Conservation (phyloP, 306 rosid genomes). For the Amphicarpaea edgeworthii region DNA sequence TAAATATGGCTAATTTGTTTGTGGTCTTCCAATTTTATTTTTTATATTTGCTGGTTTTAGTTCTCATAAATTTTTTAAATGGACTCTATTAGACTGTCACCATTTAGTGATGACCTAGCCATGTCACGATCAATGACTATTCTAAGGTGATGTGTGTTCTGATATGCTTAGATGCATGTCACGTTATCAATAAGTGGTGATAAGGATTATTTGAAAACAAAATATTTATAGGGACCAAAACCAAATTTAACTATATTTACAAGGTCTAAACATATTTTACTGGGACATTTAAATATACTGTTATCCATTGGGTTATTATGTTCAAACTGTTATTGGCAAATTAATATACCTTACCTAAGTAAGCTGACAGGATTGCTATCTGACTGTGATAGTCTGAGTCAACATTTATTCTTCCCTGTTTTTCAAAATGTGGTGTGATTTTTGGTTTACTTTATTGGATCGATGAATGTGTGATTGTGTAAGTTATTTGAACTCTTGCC, state of each 20-base stretch:
- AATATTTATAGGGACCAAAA: not conserved
- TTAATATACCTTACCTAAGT: conserved; percentile 7
- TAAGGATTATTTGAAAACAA: not conserved
- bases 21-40: not conserved
- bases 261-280: not conserved
- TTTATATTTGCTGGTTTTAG: not conserved
- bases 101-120: not conserved
- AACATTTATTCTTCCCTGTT: conserved; percentile 31
- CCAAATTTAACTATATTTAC: not conserved
- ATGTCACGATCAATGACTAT: not conserved
- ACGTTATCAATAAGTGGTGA: not conserved
- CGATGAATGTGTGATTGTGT: conserved; percentile 1
- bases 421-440: conserved; percentile 26
- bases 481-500: conserved; percentile 23
- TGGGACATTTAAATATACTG: conserved; percentile 3
- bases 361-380: conserved; percentile 14
- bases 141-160: not conserved
- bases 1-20: not conserved
- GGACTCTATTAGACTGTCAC: not conserved
- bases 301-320: conserved; percentile 13
- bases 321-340: conserved; percentile 29
- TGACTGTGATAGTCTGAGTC: conserved; percentile 33
- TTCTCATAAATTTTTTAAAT: not conserved
- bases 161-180: not conserved
- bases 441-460: conserved; percentile 10